phyloP scores from a whole-genome alignment of 2,329 filamentous ascomycete genomes.

The Pyrenochaeta sp. region DNA sequence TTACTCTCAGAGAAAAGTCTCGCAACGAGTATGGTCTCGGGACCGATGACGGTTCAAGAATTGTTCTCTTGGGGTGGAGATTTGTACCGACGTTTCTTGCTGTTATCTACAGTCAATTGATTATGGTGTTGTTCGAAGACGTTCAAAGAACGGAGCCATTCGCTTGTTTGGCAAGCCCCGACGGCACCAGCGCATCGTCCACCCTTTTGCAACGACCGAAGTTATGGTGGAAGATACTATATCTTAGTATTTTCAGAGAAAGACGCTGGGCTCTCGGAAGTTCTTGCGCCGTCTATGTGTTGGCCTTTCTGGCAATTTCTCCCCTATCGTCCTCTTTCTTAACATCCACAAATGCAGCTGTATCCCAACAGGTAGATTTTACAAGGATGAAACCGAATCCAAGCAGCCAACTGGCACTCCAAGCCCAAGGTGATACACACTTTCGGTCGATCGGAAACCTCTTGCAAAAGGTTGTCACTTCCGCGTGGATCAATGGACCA shows the following conservation, averaged over 20 bases:
- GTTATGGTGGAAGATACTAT: slow-evolving; percentile 16
- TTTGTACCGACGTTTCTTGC: slow-evolving; percentile 18
- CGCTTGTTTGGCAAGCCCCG: slow-evolving; percentile 9
- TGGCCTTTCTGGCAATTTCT: slow-evolving; percentile 18
- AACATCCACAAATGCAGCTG: slow-evolving; percentile 9
- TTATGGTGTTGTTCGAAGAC: slow-evolving; percentile 18
- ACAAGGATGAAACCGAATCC: background rate
- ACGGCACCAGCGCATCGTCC: background rate
- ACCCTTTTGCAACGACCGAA: slow-evolving; percentile 8
- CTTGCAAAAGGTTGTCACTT: slow-evolving; percentile 10
- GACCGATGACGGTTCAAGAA: slow-evolving; percentile 8
- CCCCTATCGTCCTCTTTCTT: slow-evolving; percentile 21
- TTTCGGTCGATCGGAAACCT: slow-evolving; percentile 9
- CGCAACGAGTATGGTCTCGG: slow-evolving; percentile 14
- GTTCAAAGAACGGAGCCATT: slow-evolving; percentile 21
- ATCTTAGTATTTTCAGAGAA: slow-evolving; percentile 11
- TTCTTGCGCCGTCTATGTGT: slow-evolving; percentile 7
- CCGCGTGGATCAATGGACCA: slow-evolving; percentile 11
- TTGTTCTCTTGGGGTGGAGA: slow-evolving; percentile 8
- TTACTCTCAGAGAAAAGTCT: slow-evolving; percentile 11
- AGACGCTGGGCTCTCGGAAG: slow-evolving; percentile 15
- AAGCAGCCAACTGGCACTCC: background rate
- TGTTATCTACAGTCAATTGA: slow-evolving; percentile 15
- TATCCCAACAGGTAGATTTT: background rate
- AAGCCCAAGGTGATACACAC: slow-evolving; percentile 8